phyloP scores from a whole-genome alignment of 202 grass and related monocot genomes.

The Zoysia matrella region DNA sequence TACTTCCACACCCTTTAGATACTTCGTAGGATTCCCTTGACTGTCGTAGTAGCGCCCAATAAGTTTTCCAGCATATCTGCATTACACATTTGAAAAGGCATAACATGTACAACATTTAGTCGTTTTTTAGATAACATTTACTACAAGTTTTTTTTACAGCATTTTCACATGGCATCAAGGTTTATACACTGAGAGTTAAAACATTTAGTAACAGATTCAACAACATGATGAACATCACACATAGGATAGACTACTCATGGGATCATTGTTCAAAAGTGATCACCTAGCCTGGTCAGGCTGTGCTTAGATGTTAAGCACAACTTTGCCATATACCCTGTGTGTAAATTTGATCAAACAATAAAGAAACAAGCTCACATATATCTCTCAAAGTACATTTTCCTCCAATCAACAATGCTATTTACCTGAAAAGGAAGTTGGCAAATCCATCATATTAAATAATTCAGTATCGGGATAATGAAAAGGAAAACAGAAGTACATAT shows the following conservation, averaged over 20 bases:
- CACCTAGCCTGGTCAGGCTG: neutral
- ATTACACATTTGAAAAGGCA: neutral
- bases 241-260: neutral
- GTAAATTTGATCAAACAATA: neutral
- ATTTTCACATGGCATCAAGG: conserved; percentile 12
- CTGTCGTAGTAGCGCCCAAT: conserved; percentile 82
- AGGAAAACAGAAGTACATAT: neutral
- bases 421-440: conserved; percentile 62
- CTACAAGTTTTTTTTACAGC: no score
- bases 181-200: neutral
- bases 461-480: neutral
- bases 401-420: conserved; percentile 95
- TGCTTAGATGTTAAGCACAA: neutral
- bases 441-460: conserved; percentile 19
- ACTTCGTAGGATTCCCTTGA: conserved; percentile 91
- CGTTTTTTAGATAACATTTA: no score
- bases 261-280: neutral
- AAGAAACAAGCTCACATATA: conserved; percentile 75
- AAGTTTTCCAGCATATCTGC: conserved; percentile 85
- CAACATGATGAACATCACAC: neutral
- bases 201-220: neutral
- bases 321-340: neutral
- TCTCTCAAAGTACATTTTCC: conserved; percentile 89
- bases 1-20: conserved; percentile 79
- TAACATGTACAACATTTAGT: conserved; percentile 16